Evolutionary conservation across 306 rosid species (phyloP), one percentile per base, ranked within the genome.

Genomic region (Gillenia trifoliata): DNA sequence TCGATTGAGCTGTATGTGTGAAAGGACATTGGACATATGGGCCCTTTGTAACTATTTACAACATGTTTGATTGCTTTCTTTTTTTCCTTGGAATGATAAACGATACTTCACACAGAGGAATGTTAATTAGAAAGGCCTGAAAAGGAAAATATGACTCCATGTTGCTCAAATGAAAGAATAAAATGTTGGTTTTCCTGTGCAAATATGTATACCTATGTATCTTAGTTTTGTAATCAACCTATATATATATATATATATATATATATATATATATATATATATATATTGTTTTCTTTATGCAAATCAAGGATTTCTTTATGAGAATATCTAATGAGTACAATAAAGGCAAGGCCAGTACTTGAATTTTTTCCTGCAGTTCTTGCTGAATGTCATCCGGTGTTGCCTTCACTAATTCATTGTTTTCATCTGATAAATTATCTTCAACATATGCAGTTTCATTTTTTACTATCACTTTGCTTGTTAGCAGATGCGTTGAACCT

Each of bases 301-400:
- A 17, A 57, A 26, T 47, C n/a, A n/a, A n/a, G 25, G 31, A 45
- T 15, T 19, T 47, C 72, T 16, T 16, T 68, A 68, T 26, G 71
- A 33, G 61, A 78, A 65, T 63, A 82, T 22, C 43, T 23, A 79
- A 49, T 59, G 47, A 60, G 72, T 47, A 76, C 70, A 54, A 71
- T 64, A 76, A 76, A 33, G 71, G 79, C 70, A 67, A 82, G 77
- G 86, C 64, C 71, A 64, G 34, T 91, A 94, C 98, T 86, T 88
- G 76, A 88, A 88, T 77, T 63, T 87, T 85, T 94, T 69, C 82
- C 68, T 20, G 84, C 79, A 79, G 89, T 81, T 88, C 96, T 85
- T 54, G 79, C 82, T 30, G 97, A 94, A 13, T 87, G 96, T 55
- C 95, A 71, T 80, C 87, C 22, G 98, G 87, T 59, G 75, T 78